phyloP scores from a whole-genome alignment of 2,329 filamentous ascomycete genomes.

The Didymella glomerata region DNA sequence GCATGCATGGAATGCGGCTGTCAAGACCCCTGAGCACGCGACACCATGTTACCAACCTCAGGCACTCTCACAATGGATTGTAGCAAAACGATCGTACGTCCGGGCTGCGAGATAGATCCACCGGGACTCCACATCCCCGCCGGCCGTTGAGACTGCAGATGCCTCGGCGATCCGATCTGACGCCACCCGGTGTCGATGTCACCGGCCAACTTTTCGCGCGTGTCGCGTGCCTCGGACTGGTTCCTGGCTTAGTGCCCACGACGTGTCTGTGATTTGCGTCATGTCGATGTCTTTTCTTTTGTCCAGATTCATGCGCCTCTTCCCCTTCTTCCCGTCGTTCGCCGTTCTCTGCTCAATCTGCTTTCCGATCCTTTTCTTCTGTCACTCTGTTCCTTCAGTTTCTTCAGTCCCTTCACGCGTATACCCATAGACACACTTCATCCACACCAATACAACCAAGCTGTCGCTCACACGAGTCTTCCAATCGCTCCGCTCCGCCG shows the following conservation, averaged over 20 bases:
- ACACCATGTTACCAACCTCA: slow-evolving; percentile 4
- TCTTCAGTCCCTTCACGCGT: background rate
- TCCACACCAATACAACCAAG: slow-evolving; percentile 20
- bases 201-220: slow-evolving; percentile 25
- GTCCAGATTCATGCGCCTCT: slow-evolving; percentile 13
- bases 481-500: slow-evolving; percentile 30
- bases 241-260: slow-evolving; percentile 40
- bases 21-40: slow-evolving; percentile 15
- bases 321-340: background rate
- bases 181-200: slow-evolving; percentile 29
- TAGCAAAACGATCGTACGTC: background rate
- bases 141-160: slow-evolving; percentile 26
- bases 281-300: slow-evolving; percentile 25
- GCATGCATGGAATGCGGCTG: slow-evolving; percentile 10
- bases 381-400: background rate
- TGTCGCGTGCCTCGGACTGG: slow-evolving; percentile 38
- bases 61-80: background rate
- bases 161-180: slow-evolving; percentile 28
- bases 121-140: background rate
- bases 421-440: slow-evolving; percentile 5
- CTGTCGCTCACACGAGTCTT: slow-evolving; percentile 43
- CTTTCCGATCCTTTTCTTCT: background rate
- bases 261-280: slow-evolving; percentile 35
- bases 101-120: background rate
- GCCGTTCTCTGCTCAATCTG: background rate